Base-by-base conservation (phyloP, 176 grass and related monocot genomes). In the Oryza glaberrima region DNA sequence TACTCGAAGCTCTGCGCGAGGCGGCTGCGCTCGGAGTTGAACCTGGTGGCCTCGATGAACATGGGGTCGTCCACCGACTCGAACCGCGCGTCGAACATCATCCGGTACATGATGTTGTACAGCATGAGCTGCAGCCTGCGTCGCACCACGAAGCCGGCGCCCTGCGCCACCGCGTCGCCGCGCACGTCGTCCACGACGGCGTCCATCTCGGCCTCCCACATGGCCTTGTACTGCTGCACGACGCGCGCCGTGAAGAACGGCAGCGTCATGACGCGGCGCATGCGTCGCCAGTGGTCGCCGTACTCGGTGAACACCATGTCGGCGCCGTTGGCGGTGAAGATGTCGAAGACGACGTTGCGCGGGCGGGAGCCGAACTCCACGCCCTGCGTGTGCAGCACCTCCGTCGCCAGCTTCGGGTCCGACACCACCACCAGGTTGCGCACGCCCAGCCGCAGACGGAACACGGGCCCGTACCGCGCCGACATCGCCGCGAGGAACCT, bases 281-380 rank as follows among this genome's bases (percentile, higher is more conserved):
- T 98, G 80, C 88, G 89, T 80, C 93, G 96, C 93, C 93, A 98
- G 87, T 98, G 96, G 75, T 98, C 91, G 38, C 96, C 93, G 68
- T 98, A 98, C 63, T 93, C 96, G 2, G 95, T 95, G 93, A 98
- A 98, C 15, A 98, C 96, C 96, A 98, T 94, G 84, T 98, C 88
- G 16, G 51, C 58, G 65, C 95, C 95, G 69, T 85, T 52, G 28
- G 89, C 91, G 9, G 95, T 98, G 85, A 98, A 98, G 76, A 98
- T 88, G 84, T 98, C 96, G 85, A 98, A 90, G 7, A 98, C 96
- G 32, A 98, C 77, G 89, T 95, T 98, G 17, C 95, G 90, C 11
- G 93, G 91, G 77, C 95, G 88, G 13, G 95, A 98, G 6, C 95
- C 92, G 82, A 98, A 98, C 95, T 98, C 95, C 43, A 95, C 95